A percentile compares a stretch with the other conserved stretches of the same genome.
phyloP scores from a whole-genome alignment of 2,329 filamentous ascomycete genomes.

The Elsinoe ampelina region DNA sequence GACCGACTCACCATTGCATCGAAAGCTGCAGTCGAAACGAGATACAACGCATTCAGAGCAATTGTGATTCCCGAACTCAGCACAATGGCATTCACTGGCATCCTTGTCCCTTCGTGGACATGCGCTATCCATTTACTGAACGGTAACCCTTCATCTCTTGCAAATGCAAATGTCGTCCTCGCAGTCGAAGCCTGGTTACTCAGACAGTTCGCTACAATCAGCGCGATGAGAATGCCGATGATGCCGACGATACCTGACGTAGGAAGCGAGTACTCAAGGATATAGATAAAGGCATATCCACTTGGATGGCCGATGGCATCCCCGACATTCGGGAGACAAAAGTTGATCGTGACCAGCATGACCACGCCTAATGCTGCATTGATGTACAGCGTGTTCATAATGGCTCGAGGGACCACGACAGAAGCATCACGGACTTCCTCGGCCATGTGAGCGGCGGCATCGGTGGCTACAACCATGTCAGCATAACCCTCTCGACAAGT shows the following conservation, averaged over 20 bases:
- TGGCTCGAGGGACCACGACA: constrained; percentile 23
- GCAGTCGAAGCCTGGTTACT: constrained; percentile 33
- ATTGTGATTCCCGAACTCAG: constrained; percentile 16
- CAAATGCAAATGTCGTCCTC: constrained; percentile 35
- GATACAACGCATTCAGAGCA: constrained; percentile 20
- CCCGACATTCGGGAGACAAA: constrained; percentile 22
- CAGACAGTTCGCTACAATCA: constrained; percentile 29
- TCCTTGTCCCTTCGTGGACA: constrained; percentile 13
- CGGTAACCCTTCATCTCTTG: constrained; percentile 35
- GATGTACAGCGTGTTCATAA: constrained; percentile 21
- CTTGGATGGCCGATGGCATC: constrained; percentile 25
- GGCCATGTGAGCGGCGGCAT: constrained; percentile 20
- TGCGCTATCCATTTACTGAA: constrained; percentile 22
- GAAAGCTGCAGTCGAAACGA: constrained; percentile 17
- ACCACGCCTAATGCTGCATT: constrained; percentile 31
- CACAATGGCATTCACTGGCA: constrained; percentile 17
- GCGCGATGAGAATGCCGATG: constrained; percentile 30
- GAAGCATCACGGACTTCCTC: constrained; percentile 25
- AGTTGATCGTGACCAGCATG: constrained; percentile 23
- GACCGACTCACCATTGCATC: constrained; percentile 15
- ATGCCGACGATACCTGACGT: constrained; percentile 23
- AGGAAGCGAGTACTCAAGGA: constrained; percentile 22
- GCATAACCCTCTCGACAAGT: neutral
- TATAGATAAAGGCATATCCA: constrained; percentile 30
- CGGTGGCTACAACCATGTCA: constrained; percentile 4